phyloP scores from a whole-genome alignment of 2,329 filamentous ascomycete genomes.

The Pseudofabraea citricarpa region DNA sequence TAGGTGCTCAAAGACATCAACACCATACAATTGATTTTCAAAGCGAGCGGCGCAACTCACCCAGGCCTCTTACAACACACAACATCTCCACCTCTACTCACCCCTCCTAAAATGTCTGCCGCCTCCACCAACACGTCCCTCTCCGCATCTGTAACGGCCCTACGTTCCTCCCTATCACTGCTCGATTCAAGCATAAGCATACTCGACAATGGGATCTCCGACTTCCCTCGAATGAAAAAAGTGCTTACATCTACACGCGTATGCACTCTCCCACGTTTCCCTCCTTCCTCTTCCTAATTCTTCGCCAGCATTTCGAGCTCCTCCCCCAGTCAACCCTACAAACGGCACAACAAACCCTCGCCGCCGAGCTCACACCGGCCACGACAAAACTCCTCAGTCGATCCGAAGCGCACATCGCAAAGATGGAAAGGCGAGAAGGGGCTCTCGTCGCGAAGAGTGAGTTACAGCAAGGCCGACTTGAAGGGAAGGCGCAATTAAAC shows the following conservation, averaged over 20 bases:
- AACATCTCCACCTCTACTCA: neutral
- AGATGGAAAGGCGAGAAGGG: conserved; percentile 61
- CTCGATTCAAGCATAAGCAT: conserved; percentile 29
- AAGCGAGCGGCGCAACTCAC: too few species aligned
- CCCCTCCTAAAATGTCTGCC: conserved; percentile 7
- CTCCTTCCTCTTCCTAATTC: neutral
- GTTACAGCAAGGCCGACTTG: conserved; percentile 59
- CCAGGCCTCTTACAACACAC: too few species aligned
- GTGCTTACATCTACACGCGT: conserved; percentile 31
- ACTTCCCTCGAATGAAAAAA: conserved; percentile 30
- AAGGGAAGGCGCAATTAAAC: conserved; percentile 37
- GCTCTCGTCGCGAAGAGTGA: conserved; percentile 61
- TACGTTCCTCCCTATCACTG: conserved; percentile 31
- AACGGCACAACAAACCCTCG: conserved; percentile 59
- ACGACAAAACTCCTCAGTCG: conserved; percentile 58
- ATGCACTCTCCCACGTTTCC: conserved; percentile 4
- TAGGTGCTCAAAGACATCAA: too few species aligned
- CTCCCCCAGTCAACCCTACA: conserved; percentile 61
- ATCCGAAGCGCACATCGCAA: conserved; percentile 59
- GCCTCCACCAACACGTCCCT: conserved; percentile 20
- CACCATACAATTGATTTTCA: too few species aligned
- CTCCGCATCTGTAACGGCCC: conserved; percentile 30
- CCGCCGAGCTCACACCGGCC: conserved; percentile 68
- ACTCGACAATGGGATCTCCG: conserved; percentile 22
- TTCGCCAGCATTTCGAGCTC: conserved; percentile 63